Base-by-base conservation (phyloP, 2,329 filamentous ascomycete species). In the Daldinia sp. region DNA sequence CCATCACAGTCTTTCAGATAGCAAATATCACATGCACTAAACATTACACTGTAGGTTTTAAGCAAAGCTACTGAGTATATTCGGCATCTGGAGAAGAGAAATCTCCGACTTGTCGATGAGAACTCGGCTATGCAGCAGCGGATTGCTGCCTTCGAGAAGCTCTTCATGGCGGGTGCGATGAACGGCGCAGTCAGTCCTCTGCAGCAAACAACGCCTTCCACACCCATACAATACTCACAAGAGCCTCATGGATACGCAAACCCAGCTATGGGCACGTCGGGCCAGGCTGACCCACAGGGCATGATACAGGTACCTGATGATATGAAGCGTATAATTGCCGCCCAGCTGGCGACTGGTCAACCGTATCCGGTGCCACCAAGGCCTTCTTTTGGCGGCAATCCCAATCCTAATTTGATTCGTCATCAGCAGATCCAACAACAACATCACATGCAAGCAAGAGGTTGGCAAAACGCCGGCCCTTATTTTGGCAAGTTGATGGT, bases 61-160 rank as follows among this genome's bases (percentile, higher is more conserved):
- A 94, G 93, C 72, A 98, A 98, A 80, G 95, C 95, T 2, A 98
- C 95, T 5, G 95, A 98, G 78, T 98, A 98, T 74, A 98, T 98
- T 72, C 89, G 91, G 41, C 94, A 98, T 80, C 83, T 98, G 1
- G 95, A 98, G 80, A 97, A 97, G 82, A 90, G 94, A 12, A 97
- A 97, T 75, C 92, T 90, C 72, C 89, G 92, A 5, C 83, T 98
- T 9, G 84, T 90, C 59, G 93, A 97, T 51, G 94, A 98, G 78
- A 94, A 97, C 76, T 86, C 83, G 33, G 88, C 88, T 13, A 88
- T 97, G 82, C 94, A 95, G 79, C 89, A 89, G 51, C 89, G 93
- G 33, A 88, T 98, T 41, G 88, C 90, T 39, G 89, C 89, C 0
- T 91, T 91, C 65, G 89, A 91, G 77, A 95, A 96, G 77, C 86